Evolutionary conservation across 139 green algal species (phyloP).

Genomic region (Asterochloris sp.): DNA sequence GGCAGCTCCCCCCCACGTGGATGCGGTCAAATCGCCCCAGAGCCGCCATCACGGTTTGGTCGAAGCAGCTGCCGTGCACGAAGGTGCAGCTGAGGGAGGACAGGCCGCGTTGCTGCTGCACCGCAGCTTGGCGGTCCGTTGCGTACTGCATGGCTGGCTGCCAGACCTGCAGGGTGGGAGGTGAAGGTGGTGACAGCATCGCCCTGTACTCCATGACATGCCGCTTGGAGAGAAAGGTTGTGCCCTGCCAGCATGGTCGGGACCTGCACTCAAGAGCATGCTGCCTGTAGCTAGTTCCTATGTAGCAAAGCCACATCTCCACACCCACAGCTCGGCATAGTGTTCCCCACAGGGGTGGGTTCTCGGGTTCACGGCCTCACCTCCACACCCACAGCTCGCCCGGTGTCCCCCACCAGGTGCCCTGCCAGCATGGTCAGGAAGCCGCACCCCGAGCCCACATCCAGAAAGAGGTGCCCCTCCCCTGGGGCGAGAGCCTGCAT

Average conservation of each 20-base stretch:
- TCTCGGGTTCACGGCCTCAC: not conserved
- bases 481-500: slow-evolving; percentile 20
- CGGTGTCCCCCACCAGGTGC: slow-evolving; percentile 19
- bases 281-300: too few species aligned
- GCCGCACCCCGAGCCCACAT: slow-evolving; percentile 27
- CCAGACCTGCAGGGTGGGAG: not conserved
- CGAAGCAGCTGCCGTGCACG: slow-evolving; percentile 17
- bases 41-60: not conserved
- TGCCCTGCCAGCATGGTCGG: not conserved
- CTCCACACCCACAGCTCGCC: slow-evolving; percentile 24
- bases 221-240: not conserved
- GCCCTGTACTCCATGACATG: not conserved
- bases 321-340: not conserved
- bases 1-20: slow-evolving; percentile 9
- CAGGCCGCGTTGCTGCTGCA: slow-evolving; percentile 10
- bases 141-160: slow-evolving; percentile 14
- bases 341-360: not conserved
- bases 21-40: slow-evolving; percentile 25
- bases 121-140: not conserved
- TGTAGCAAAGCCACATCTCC: too few species aligned
- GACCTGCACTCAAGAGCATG: too few species aligned
- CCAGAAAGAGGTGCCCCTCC: slow-evolving; percentile 27
- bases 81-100: slow-evolving; percentile 4
- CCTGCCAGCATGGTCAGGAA: slow-evolving; percentile 32
- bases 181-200: not conserved